These are phyloP conservation scores for Cantharellus cinnabarinus DNA, from an alignment of 768 basidiomycete genomes.

Conservation along the genomic window DNA sequence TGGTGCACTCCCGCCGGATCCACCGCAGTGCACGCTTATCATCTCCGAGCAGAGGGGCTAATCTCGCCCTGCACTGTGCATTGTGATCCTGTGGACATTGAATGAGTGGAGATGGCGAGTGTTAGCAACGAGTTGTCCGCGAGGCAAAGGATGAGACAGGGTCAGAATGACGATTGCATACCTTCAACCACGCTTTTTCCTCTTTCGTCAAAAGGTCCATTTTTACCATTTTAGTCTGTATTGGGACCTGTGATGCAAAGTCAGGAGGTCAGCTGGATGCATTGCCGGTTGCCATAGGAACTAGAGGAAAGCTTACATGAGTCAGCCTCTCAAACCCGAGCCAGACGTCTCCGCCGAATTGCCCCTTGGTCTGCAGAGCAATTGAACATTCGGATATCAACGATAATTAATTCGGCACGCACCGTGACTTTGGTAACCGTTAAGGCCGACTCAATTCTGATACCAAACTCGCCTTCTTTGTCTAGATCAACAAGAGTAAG, in stretches of 20 bases:
- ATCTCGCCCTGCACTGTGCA: conserved; percentile 2
- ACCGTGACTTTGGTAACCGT: conserved; percentile 45
- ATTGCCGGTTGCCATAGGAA: not conserved
- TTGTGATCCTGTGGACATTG: conserved; percentile 5
- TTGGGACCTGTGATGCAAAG: conserved; percentile 4
- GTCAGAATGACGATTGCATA: conserved; percentile 1
- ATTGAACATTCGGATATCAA: not conserved
- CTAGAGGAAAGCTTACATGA: not conserved
- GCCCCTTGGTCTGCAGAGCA: conserved; percentile 2
- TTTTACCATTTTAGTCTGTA: conserved; percentile 6
- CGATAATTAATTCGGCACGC: conserved; percentile 15
- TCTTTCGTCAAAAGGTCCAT: conserved; percentile 40
- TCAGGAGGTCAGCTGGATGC: not conserved
- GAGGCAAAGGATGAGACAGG: not conserved
- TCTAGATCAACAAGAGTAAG: conserved; percentile 23
- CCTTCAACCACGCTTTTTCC: conserved; percentile 40
- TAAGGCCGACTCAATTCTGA: conserved; percentile 80
- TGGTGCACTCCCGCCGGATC: conserved; percentile 4
- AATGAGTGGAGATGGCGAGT: not conserved
- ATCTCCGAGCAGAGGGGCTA: conserved; percentile 2
- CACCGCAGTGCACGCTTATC: conserved; percentile 8
- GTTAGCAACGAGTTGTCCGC: not conserved
- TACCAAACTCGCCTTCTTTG: conserved; percentile 61
- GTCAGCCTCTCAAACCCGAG: conserved; percentile 83
- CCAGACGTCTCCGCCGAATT: conserved; percentile 26